Evolutionary conservation across 805 yeast genomes (phyloP).

Genomic region (Teunomyces aglyptinius): DNA sequence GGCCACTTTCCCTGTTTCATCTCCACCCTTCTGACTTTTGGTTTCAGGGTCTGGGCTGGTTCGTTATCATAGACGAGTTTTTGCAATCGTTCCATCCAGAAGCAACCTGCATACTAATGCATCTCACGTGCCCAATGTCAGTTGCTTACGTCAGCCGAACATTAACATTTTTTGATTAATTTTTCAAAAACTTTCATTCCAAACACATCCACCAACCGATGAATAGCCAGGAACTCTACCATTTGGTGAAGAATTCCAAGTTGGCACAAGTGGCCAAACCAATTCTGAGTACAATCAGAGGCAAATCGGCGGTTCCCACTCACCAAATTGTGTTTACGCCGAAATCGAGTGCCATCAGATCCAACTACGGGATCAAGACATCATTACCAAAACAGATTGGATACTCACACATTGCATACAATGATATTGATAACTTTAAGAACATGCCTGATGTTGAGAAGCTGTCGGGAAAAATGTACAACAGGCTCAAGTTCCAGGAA

Average conservation of each 20-base stretch:
- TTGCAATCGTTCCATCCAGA: no score
- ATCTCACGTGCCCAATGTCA: no score
- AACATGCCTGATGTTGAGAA: constrained; percentile 72
- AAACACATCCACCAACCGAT: constrained; percentile 7
- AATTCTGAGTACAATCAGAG: constrained; percentile 30
- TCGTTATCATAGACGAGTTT: no score
- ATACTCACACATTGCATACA: constrained; percentile 57
- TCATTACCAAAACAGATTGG: constrained; percentile 63
- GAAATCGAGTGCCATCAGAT: constrained; percentile 58
- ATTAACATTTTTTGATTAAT: no score
- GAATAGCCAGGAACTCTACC: constrained; percentile 32
- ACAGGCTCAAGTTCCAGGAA: constrained; percentile 66
- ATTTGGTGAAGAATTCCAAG: constrained; percentile 39
- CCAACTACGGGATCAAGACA: constrained; percentile 75
- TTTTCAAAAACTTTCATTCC: constrained; percentile 2
- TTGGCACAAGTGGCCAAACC: constrained; percentile 47
- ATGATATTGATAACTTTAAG: constrained; percentile 65
- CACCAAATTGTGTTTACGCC: constrained; percentile 75
- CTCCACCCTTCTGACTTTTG: no score
- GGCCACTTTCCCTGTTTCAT: no score
- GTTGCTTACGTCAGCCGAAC: no score
- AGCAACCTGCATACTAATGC: no score
- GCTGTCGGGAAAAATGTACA: constrained; percentile 56
- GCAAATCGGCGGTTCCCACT: constrained; percentile 47
- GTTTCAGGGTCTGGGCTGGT: no score